phyloP scores from a whole-genome alignment of 495 filamentous ascomycete genomes.

The Talaromyces borbonicus region DNA sequence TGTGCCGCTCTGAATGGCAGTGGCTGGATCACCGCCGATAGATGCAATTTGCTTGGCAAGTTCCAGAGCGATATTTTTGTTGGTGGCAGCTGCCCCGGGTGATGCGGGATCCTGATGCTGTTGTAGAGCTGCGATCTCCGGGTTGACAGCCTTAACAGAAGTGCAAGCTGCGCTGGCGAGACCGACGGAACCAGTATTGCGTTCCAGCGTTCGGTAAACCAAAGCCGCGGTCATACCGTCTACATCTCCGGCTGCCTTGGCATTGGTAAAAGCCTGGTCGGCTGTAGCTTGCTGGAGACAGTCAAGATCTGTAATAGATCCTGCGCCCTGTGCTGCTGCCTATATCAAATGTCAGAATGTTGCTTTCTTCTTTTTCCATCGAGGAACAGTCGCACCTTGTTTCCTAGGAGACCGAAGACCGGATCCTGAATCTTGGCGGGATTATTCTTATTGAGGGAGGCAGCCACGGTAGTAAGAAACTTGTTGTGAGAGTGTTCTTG shows the following conservation, averaged over 20 bases:
- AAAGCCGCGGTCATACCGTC: constrained; percentile 47
- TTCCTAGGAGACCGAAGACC: constrained; percentile 56
- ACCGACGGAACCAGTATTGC: constrained; percentile 51
- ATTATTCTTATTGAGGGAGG: constrained; percentile 46
- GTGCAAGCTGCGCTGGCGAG: constrained; percentile 41
- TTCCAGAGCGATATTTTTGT: constrained; percentile 44
- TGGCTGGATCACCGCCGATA: constrained; percentile 47
- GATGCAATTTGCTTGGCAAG: constrained; percentile 44
- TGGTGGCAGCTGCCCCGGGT: constrained; percentile 35
- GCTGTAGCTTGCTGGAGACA: constrained; percentile 59
- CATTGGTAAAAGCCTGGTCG: constrained; percentile 62
- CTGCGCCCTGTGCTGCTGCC: constrained; percentile 47
- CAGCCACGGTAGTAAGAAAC: constrained; percentile 36
- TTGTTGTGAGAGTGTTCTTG: constrained; percentile 54
- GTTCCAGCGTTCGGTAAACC: constrained; percentile 52
- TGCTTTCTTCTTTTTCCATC: background rate
- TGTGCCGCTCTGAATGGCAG: constrained; percentile 46
- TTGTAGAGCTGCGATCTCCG: constrained; percentile 53
- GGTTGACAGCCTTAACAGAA: constrained; percentile 52
- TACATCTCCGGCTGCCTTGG: constrained; percentile 50
- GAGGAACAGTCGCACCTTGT: constrained; percentile 19
- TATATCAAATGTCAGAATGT: too few relatives aligned
- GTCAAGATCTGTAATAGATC: constrained; percentile 46
- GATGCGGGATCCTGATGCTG: constrained; percentile 59
- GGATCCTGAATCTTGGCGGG: constrained; percentile 47